These are phyloP conservation scores for Chondrostereum purpureum DNA, from an alignment of 1,284 basidiomycete species.

Conservation along the genomic window DNA sequence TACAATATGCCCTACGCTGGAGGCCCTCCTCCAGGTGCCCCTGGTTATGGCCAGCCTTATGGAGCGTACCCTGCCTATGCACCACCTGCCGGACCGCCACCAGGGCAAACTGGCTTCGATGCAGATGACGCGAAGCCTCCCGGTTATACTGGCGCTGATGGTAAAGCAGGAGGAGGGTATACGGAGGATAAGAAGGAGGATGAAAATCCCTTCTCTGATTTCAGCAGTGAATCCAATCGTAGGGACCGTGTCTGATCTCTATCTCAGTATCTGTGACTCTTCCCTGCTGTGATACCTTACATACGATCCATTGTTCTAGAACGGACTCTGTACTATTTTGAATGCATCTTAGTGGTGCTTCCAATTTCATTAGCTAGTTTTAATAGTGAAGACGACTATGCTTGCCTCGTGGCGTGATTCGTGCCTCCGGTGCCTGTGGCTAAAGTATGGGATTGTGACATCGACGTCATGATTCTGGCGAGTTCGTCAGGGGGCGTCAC, in stretches of 20 bases:
- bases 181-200: constrained; percentile 10
- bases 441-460: too few species aligned
- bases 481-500: not conserved
- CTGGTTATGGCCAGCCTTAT: not conserved
- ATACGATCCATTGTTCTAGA: too few species aligned
- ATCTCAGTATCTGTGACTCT: too few species aligned
- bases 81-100: constrained; percentile 3
- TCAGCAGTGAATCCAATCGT: constrained; percentile 8
- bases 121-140: constrained; percentile 9
- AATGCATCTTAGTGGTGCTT: too few species aligned
- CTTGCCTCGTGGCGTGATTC: too few species aligned
- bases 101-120: not conserved
- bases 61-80: constrained; percentile 12
- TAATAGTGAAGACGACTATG: too few species aligned
- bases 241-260: too few species aligned
- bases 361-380: too few species aligned
- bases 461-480: not conserved
- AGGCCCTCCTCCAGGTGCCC: constrained; percentile 8
- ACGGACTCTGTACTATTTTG: too few species aligned
- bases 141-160: constrained; percentile 9
- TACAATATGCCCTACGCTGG: constrained; percentile 7
- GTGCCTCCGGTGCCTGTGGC: too few species aligned
- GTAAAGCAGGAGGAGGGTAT: constrained; percentile 6
- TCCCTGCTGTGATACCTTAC: too few species aligned
- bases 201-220: constrained; percentile 16